Evolutionary conservation across 139 green algal species (phyloP), one percentile per base, ranked within the genome.

Genomic region (Picocystis salinarum): DNA sequence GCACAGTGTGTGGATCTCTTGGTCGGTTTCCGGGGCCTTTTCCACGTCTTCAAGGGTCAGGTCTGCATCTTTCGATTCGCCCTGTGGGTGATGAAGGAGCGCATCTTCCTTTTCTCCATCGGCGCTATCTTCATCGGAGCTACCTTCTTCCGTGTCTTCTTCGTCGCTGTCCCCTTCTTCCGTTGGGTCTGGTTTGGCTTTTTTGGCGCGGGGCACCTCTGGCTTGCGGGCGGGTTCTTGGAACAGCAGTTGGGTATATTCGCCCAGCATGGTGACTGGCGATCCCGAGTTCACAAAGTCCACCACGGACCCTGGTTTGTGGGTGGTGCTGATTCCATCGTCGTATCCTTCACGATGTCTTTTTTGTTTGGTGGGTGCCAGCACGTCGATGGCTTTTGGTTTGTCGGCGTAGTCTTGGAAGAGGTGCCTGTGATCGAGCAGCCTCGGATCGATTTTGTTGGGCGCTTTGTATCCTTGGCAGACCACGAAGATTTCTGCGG

Each of bases 381-480:
- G 33, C 34, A 71, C 74, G 66, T 83, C 56, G 65, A 91, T 86
- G 9, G 37, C 49, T 19, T 58, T 6, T 6, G 37, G 4, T 20
- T n/a, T 10, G 7, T 44, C 44, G 44, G 10, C 40, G 29, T 15
- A 22, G 20, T 51, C n/a, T 28, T 28, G 15, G 30, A 71, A 73
- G 4, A 96, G 57, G 49, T 83, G 53, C 34, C 73, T 75, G 26
- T 67, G 36, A 59, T 99, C 89, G 28, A 99, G 73, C 54, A 99
- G 69, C 31, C 83, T 71, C 0, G 88, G 85, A 67, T 99, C 89
- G 23, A 99, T 92, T 55, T 91, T 91, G 10, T 71, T 71, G 5
- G 89, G 89, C 13, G 88, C 88, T 56, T 94, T 93, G 78, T 87
- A 98, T 17, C 77, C 79, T 30, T 62, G 56, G 63, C 88, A 94